These are phyloP conservation scores for Beauveria caledonica DNA, from an alignment of 2,329 filamentous ascomycete genomes.

Conservation along the genomic window DNA sequence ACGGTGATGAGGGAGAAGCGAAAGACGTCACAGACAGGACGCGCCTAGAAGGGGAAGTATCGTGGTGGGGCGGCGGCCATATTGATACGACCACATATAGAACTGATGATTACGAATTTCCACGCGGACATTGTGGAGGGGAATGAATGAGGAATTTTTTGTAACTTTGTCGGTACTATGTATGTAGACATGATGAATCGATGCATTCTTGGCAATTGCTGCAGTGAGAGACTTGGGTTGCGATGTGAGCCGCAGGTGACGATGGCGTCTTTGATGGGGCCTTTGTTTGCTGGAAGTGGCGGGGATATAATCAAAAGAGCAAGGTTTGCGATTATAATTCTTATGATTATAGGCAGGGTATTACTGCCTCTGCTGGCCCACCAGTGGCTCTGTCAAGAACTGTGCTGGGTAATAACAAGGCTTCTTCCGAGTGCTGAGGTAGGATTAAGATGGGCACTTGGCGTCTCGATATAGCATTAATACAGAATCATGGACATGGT, in stretches of 20 bases:
- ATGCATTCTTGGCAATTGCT: not conserved
- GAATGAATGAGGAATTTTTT: not conserved
- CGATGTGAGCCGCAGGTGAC: not conserved
- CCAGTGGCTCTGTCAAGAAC: too few relatives aligned
- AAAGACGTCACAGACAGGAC: not conserved
- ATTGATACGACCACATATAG: not conserved
- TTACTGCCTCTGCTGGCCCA: too few relatives aligned
- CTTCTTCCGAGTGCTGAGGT: too few relatives aligned
- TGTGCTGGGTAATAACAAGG: too few relatives aligned
- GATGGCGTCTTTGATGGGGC: not conserved
- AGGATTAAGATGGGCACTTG: too few relatives aligned
- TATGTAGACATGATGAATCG: not conserved
- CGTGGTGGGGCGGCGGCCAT: not conserved
- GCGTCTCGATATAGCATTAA: too few relatives aligned
- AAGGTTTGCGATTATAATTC: too few relatives aligned
- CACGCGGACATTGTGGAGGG: not conserved
- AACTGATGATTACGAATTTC: conserved; percentile 5
- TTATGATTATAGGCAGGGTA: too few relatives aligned
- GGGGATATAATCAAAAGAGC: too few relatives aligned
- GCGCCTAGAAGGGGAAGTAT: not conserved
- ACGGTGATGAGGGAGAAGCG: not conserved
- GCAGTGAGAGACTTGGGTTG: not conserved
- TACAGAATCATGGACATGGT: too few relatives aligned
- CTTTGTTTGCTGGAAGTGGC: not conserved
- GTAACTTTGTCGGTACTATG: not conserved